Base-by-base conservation (phyloP, 164 flowering plant genomes). In the Brasenia schreberi region DNA sequence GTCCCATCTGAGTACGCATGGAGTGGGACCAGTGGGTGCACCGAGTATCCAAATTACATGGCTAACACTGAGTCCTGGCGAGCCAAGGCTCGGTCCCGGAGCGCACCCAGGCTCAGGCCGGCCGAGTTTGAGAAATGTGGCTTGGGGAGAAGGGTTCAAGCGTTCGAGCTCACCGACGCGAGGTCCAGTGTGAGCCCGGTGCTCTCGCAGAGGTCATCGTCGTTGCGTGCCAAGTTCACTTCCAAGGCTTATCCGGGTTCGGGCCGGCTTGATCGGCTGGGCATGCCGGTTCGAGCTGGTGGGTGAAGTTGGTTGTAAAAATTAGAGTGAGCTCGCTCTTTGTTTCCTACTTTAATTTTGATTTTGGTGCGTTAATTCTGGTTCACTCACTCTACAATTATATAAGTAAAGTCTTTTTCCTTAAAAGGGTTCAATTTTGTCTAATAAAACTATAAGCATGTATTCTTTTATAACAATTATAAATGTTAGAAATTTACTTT, bases 91-190 rank as follows among this genome's bases (percentile, higher is more conserved):
- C 75, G 98, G 72, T 90, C 96, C 11, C 91, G 82, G 42, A 92
- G 96, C 63, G 93, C 96, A 1, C 96, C 98, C 5, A 87, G 84
- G 73, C 95, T 84, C 73, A 80, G 98, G 71, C 77, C 79, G 0
- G 27, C 27, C 27, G 84, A 83, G 66, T 73, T 79, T 12, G 88
- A 85, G 67, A 82, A 76, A 52, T 69, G 66, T 61, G 69, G 79
- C 69, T 77, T 81, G 0, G 64, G 39, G 11, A 80, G 65, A 73
- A 74, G 81, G 78, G 64, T 74, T 59, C 72, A 79, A 0, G 62
- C 71, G 64, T 72, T 79, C 64, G 68, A 66, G 12, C 18, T 56
- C 42, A 67, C 58, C 3, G 67, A 70, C 18, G 27, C n/a, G 19
- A 58, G 45, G 63, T 39, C 62, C 5, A 44, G 60, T 12, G n/a